Evolutionary conservation across 352 stramenopile genomes (phyloP).

Genomic region (Phytophthora parvispora): DNA sequence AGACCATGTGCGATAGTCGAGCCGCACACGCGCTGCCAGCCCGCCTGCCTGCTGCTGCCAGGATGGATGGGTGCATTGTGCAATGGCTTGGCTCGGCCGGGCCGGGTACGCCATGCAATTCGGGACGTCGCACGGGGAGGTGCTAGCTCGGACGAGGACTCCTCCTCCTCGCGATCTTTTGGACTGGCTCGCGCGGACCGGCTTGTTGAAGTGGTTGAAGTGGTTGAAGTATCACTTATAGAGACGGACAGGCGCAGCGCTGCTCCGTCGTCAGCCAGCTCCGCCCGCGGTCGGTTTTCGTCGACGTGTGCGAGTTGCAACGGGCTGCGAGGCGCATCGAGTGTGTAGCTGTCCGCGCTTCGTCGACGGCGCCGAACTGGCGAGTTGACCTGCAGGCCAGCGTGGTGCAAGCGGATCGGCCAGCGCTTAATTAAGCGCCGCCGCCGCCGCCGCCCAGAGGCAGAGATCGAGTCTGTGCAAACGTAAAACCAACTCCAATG

Average conservation of each 20-base stretch:
- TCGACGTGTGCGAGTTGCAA: not conserved
- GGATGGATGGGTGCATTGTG: not conserved
- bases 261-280: conserved; percentile 13
- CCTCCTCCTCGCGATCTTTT: conserved; percentile 26
- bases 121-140: conserved; percentile 18
- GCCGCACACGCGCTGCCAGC: not conserved
- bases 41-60: no score
- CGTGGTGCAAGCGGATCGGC: conserved; percentile 27
- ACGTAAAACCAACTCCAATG: no score
- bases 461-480: no score
- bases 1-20: not conserved
- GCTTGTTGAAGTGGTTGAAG: conserved; percentile 41
- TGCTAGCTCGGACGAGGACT: conserved; percentile 11
- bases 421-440: conserved; percentile 27
- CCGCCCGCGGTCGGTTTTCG: conserved; percentile 11
- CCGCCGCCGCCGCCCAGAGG: no score
- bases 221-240: conserved; percentile 33
- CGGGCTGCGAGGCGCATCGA: no score
- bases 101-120: conserved; percentile 21
- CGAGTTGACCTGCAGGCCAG: conserved; percentile 21
- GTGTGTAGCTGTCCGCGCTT: not conserved
- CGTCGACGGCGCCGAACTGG: conserved; percentile 16
- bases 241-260: conserved; percentile 33
- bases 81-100: not conserved
- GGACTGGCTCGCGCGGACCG: conserved; percentile 39